Base-by-base conservation (phyloP, 768 basidiomycete species). In the Fomitopsis serialis region DNA sequence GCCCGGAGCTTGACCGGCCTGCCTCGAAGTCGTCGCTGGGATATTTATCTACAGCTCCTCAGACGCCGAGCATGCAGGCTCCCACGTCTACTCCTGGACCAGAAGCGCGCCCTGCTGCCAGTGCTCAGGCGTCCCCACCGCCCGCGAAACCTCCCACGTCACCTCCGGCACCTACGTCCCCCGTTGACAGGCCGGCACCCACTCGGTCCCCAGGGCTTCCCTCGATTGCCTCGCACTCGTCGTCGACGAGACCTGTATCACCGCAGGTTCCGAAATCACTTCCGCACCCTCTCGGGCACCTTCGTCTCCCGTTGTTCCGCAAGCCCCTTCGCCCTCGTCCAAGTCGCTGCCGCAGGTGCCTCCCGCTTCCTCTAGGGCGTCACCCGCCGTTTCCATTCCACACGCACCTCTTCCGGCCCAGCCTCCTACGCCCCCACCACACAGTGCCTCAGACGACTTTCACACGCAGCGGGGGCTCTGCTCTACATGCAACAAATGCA, bases 401-500 rank as follows among this genome's bases (percentile, higher is more conserved):
- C 54, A 54, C 23, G 57, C 59, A 22, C 59, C 56, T 10, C 63
- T 66, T 54, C 66, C 57, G 55, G 54, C 57, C 66, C 72, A 19
- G n/a, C 53, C 67, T 66, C 45, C 63, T 24, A 47, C 58, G 5
- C 57, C 59, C 21, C 52, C 53, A 21, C 43, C 55, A 15, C 54
- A 54, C 5, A 49, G 19, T 19, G 62, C 65, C 32, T 67, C 66
- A 21, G 63, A 73, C 45, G 70, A 70, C 42, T 61, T 85, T 70
- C 73, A 45, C 69, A 73, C 50, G 84, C 86, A 62, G 81, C 81
- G 11, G 81, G 82, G 23, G 83, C 85, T 12, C 65, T 88, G 42
- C 87, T 79, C 68, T 87, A 82, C 63, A 84, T 89, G 80, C 80
- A 81, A 54, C 78, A 87, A 57, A 66, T 77, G 47, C 75, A 77